Conservation (phyloP, 805 yeast species). For the Lachancea waltii region DNA sequence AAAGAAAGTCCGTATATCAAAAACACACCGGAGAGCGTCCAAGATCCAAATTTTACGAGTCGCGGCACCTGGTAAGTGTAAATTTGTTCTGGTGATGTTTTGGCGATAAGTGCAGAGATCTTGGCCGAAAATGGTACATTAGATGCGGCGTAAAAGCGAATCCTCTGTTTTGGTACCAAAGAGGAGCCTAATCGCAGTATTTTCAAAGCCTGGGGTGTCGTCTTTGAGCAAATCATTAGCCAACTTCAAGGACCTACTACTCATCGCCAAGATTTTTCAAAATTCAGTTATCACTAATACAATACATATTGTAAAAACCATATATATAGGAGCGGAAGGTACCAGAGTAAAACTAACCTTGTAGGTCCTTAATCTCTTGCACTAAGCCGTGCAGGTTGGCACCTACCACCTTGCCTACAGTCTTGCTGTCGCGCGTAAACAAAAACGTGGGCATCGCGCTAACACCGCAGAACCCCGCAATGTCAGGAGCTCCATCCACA, state of each 20-base stretch:
- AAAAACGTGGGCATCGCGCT: constrained; percentile 75
- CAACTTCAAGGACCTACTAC: no score
- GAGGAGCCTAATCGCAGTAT: no score
- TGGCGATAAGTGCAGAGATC: constrained; percentile 17
- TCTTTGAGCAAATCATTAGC: no score
- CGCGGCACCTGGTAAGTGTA: constrained; percentile 16
- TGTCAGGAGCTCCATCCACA: constrained; percentile 55
- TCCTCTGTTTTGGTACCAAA: no score
- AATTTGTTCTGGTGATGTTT: constrained; percentile 19
- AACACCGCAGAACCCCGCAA: constrained; percentile 55
- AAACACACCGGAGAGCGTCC: constrained; percentile 23
- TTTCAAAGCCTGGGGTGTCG: no score
- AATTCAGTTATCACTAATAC: neutral
- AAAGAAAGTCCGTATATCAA: constrained; percentile 26
- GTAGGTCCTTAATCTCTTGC: constrained; percentile 28
- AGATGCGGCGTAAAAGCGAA: constrained; percentile 1
- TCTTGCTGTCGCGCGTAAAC: constrained; percentile 53
- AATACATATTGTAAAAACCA: no score
- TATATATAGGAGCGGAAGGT: neutral
- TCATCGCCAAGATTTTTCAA: no score
- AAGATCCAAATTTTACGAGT: constrained; percentile 17
- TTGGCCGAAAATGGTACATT: constrained; percentile 16
- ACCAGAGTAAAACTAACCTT: neutral
- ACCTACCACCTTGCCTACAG: constrained; percentile 55
- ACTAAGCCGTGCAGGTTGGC: constrained; percentile 40